phyloP scores from a whole-genome alignment of 164 flowering plant genomes.

The Vitis rupestris region DNA sequence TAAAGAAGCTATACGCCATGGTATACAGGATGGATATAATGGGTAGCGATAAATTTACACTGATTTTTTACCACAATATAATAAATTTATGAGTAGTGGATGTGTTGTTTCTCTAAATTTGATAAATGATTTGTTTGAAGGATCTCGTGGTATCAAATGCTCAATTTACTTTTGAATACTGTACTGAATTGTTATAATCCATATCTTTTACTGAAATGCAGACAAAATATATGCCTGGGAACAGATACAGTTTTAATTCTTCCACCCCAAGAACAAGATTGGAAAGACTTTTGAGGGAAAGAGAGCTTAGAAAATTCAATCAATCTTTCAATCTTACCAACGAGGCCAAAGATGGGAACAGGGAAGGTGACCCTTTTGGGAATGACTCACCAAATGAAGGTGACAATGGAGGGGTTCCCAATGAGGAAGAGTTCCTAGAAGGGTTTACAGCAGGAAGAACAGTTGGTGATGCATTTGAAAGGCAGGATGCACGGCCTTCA shows the following conservation, averaged over 20 bases:
- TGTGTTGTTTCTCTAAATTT: too few species aligned
- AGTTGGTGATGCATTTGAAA: constrained; percentile 30
- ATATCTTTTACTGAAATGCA: too few species aligned
- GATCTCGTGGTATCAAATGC: too few species aligned
- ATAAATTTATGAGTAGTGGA: too few species aligned
- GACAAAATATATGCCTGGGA: constrained; percentile 47
- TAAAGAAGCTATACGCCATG: too few species aligned
- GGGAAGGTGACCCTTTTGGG: constrained; percentile 26
- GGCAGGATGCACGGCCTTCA: constrained; percentile 43
- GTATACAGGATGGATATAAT: too few species aligned
- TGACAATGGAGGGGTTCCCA: constrained; percentile 25
- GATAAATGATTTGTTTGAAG: too few species aligned
- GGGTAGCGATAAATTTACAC: too few species aligned
- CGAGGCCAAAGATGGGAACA: constrained; percentile 33
- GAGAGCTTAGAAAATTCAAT: constrained; percentile 45
- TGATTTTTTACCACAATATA: too few species aligned
- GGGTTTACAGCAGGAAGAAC: constrained; percentile 29
- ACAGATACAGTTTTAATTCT: constrained; percentile 37
- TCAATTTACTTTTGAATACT: too few species aligned
- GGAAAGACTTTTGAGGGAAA: constrained; percentile 51
- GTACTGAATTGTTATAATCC: too few species aligned
- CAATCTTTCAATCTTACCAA: constrained; percentile 18
- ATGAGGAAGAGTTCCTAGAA: constrained; percentile 43
- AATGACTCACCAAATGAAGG: constrained; percentile 20
- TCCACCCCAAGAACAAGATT: constrained; percentile 33